Evolutionary conservation across 148 eudicot genomes (phyloP).

Genomic region (Spergularia bocconei): DNA sequence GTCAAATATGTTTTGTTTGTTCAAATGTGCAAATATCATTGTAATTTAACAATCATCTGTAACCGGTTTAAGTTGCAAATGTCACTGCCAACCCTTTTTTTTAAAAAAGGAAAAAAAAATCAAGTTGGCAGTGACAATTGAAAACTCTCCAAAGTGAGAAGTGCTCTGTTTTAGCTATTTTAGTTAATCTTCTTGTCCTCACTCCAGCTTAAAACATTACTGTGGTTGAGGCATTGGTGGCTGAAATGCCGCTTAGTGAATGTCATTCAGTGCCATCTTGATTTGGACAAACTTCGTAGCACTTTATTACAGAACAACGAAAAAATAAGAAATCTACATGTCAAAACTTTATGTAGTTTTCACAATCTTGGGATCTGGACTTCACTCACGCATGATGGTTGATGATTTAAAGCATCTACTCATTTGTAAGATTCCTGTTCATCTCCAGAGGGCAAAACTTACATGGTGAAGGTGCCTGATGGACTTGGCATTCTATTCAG

Average conservation of each 20-base stretch:
- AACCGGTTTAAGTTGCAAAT: too few relatives aligned
- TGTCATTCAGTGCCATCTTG: not conserved
- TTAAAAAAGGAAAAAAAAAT: not conserved
- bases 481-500: conserved; percentile 57
- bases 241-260: not conserved
- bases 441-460: conserved; percentile 10
- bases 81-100: too few relatives aligned
- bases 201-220: not conserved
- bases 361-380: not conserved
- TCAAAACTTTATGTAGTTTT: not conserved
- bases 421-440: not conserved
- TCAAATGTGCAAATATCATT: too few relatives aligned
- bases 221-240: conserved; percentile 1
- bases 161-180: not conserved
- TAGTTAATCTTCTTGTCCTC: not conserved
- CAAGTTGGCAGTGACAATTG: not conserved
- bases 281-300: not conserved
- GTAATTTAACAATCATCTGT: too few relatives aligned
- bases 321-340: not conserved
- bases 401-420: not conserved
- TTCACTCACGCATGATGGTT: not conserved
- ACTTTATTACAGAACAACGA: not conserved
- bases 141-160: not conserved
- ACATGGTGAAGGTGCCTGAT: conserved; percentile 42
- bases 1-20: too few relatives aligned